A percentile compares a stretch with the other conserved stretches of the same genome.
Conservation (phyloP, 768 basidiomycete species). For the Boletus insuetus region DNA sequence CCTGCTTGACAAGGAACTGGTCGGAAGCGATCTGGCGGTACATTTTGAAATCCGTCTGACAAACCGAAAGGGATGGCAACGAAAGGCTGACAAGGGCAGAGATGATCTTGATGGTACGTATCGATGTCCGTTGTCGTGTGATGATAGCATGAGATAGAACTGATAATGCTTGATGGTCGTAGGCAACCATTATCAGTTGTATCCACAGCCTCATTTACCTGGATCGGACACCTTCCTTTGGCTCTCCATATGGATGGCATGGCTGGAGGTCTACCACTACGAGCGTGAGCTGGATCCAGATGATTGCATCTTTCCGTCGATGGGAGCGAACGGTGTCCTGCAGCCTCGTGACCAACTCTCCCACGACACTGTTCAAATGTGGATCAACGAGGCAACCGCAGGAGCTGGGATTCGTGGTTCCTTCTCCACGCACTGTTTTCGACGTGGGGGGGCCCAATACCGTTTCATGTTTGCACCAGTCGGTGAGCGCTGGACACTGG, state of each 20-base stretch:
- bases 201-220: background rate
- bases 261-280: background rate
- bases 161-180: no score
- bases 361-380: background rate
- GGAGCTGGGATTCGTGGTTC: background rate
- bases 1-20: background rate
- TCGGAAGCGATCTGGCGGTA: background rate
- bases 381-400: background rate
- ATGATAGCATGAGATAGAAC: background rate
- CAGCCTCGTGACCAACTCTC: background rate
- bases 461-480: slow-evolving; percentile 38
- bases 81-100: background rate
- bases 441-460: slow-evolving; percentile 15
- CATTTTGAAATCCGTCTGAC: background rate
- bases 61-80: background rate
- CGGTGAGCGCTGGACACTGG: slow-evolving; percentile 35
- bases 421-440: background rate
- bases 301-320: background rate
- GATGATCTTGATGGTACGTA: background rate
- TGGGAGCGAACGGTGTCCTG: background rate
- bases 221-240: background rate
- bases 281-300: background rate
- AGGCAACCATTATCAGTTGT: background rate
- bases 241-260: background rate
- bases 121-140: background rate